These are phyloP conservation scores for Aspergillus nanangensis DNA, from an alignment of 495 filamentous ascomycete species.

Conservation along the genomic window DNA sequence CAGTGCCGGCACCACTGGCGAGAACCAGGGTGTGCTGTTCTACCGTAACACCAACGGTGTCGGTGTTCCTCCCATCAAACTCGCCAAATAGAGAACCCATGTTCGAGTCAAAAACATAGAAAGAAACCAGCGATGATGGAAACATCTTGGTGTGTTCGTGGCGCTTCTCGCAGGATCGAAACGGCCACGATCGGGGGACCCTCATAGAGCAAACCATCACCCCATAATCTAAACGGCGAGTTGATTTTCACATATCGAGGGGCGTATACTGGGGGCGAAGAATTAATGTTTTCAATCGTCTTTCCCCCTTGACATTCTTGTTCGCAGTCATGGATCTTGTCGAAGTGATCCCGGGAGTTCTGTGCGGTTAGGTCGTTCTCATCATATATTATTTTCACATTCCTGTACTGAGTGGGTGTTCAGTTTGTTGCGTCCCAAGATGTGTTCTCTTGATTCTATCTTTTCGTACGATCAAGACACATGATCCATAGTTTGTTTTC, in stretches of 20 bases:
- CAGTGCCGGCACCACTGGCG: constrained; percentile 56
- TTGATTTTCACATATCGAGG: not conserved
- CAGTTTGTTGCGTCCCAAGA: too few relatives aligned
- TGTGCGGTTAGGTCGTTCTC: too few relatives aligned
- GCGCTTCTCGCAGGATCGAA: constrained; percentile 25
- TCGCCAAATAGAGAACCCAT: constrained; percentile 26
- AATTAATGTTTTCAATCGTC: constrained; percentile 1
- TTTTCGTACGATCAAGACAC: too few relatives aligned
- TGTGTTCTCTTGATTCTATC: too few relatives aligned
- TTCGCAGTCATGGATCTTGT: not conserved
- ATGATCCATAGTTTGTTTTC: not conserved
- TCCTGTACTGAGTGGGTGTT: too few relatives aligned
- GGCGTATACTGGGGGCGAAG: constrained; percentile 2
- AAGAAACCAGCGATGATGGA: not conserved
- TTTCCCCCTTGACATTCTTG: constrained; percentile 1
- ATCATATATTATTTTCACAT: too few relatives aligned
- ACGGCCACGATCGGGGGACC: constrained; percentile 19
- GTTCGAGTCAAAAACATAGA: constrained; percentile 12
- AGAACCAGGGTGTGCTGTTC: constrained; percentile 51
- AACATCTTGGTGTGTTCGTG: too few relatives aligned
- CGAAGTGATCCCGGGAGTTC: too few relatives aligned
- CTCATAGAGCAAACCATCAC: constrained; percentile 4
- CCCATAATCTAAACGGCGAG: too few relatives aligned
- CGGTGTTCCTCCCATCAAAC: constrained; percentile 58
- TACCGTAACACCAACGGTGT: constrained; percentile 67